A percentile compares a stretch with the other conserved stretches of the same genome.
Conservation (phyloP, 441 rosid species). For the Aquilaria agallochum region DNA sequence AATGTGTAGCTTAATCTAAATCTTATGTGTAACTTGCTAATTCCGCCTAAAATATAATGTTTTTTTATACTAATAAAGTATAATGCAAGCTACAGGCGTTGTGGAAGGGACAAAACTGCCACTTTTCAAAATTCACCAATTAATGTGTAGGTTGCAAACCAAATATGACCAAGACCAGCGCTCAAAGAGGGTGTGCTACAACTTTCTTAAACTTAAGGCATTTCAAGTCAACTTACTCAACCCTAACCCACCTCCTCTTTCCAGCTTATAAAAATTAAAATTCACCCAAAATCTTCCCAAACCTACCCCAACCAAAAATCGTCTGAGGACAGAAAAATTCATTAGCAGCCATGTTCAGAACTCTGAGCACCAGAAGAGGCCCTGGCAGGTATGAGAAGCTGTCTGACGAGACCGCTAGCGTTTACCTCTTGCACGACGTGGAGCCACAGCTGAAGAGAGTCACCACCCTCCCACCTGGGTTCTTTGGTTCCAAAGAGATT, state of each 20-base stretch:
- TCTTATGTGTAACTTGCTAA: too few relatives aligned
- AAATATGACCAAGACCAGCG: too few relatives aligned
- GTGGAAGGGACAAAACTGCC: too few relatives aligned
- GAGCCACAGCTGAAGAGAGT: conserved; percentile 29
- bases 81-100: too few relatives aligned
- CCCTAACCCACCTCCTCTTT: background rate
- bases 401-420: conserved; percentile 24
- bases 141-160: too few relatives aligned
- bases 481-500: conserved; percentile 26
- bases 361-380: conserved; percentile 55
- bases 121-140: too few relatives aligned
- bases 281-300: conserved; percentile 1
- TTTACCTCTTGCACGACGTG: conserved; percentile 21
- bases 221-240: too few relatives aligned
- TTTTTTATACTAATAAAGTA: too few relatives aligned
- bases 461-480: conserved; percentile 36
- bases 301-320: background rate
- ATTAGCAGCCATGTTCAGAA: conserved; percentile 54
- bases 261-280: conserved; percentile 3
- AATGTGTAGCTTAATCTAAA: too few relatives aligned
- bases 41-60: too few relatives aligned
- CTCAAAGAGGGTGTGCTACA: too few relatives aligned
- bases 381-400: conserved; percentile 43
- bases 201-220: too few relatives aligned
- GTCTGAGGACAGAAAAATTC: background rate